Percentiles rank a stretch among this genome's conserved stretches.
These are phyloP conservation scores for Tolypocladium sp. DNA, from an alignment of 2,329 filamentous ascomycete genomes.

Conservation along the genomic window DNA sequence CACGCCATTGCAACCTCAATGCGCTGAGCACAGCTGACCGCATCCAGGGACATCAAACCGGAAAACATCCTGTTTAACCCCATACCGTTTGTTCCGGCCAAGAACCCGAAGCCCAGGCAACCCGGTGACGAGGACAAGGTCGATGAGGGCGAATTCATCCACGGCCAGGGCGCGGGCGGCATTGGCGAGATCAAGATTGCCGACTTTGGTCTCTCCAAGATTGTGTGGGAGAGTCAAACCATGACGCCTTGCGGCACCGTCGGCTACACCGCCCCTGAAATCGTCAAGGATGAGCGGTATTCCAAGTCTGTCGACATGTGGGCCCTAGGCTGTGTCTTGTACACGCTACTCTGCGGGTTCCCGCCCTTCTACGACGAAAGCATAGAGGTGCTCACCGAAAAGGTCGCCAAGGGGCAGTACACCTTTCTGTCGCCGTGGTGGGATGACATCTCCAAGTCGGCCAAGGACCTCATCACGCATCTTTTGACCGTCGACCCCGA, in stretches of 20 bases:
- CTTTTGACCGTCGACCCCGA: constrained; percentile 90
- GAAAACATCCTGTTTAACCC: constrained; percentile 95
- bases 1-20: not conserved
- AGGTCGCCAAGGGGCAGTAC: constrained; percentile 93
- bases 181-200: constrained; percentile 96
- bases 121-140: constrained; percentile 95
- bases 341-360: constrained; percentile 94
- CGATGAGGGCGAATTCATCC: constrained; percentile 89
- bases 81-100: constrained; percentile 71
- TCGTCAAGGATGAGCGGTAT: constrained; percentile 97
- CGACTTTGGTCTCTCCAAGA: constrained; percentile 94
- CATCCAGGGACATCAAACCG: constrained; percentile 82
- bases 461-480: constrained; percentile 89
- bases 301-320: constrained; percentile 99
- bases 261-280: constrained; percentile 95
- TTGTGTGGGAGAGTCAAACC: constrained; percentile 95
- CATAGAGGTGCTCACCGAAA: constrained; percentile 93
- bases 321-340: constrained; percentile 92
- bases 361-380: constrained; percentile 98
- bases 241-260: constrained; percentile 99
- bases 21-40: not conserved
- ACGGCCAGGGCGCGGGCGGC: constrained; percentile 73
- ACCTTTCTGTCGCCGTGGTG: constrained; percentile 98
- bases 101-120: constrained; percentile 67
- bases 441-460: constrained; percentile 94